Evolutionary conservation across 306 rosid genomes (phyloP).

Genomic region (Gynostemma pentaphyllum): DNA sequence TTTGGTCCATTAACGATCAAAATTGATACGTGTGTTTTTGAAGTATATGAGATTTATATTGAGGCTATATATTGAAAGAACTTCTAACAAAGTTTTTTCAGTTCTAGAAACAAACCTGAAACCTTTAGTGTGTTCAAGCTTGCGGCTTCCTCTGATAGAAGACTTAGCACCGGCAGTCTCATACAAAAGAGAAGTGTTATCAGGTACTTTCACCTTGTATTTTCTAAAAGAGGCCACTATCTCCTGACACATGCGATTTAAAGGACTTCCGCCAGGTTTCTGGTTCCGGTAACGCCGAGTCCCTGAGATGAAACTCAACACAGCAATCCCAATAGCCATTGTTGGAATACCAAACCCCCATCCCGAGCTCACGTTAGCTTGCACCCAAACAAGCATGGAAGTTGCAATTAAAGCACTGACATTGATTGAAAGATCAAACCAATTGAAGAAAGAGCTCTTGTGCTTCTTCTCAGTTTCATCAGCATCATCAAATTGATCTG

Average conservation of each 20-base stretch:
- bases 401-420: slow-evolving; percentile 12
- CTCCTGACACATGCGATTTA: slow-evolving; percentile 9
- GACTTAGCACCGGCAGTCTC: background rate
- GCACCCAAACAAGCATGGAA: slow-evolving; percentile 12
- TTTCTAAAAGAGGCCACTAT: slow-evolving; percentile 6
- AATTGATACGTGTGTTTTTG: too few species aligned
- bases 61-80: background rate
- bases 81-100: background rate
- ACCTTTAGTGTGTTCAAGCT: slow-evolving; percentile 4
- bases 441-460: slow-evolving; percentile 14
- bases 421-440: slow-evolving; percentile 15
- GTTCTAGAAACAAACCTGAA: slow-evolving; percentile 1
- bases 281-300: slow-evolving; percentile 6
- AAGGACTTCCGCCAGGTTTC: slow-evolving; percentile 14
- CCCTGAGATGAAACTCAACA: slow-evolving; percentile 12
- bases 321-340: slow-evolving; percentile 13
- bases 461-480: slow-evolving; percentile 8
- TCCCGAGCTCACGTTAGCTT: slow-evolving; percentile 14
- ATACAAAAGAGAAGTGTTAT: background rate
- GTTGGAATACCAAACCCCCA: slow-evolving; percentile 16
- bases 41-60: background rate
- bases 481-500: slow-evolving; percentile 14
- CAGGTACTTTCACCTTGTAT: background rate
- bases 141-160: slow-evolving; percentile 9
- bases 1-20: too few species aligned